Percentiles rank a stretch among this genome's conserved stretches.
Evolutionary conservation across 306 rosid genomes (phyloP).

Genomic region (Trifolium fragiferum): DNA sequence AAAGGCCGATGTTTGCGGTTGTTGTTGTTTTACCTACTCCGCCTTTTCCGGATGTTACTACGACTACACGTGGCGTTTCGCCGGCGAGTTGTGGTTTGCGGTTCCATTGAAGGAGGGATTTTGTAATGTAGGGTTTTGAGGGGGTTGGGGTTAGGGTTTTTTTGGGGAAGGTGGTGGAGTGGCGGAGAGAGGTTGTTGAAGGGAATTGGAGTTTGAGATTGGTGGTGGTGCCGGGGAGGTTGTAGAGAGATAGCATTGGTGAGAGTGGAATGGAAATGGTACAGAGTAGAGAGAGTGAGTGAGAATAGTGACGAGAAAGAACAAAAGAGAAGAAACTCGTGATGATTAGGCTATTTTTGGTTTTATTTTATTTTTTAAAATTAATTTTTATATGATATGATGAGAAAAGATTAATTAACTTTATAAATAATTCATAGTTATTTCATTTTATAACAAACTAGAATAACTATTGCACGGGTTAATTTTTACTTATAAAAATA

Average conservation of each 20-base stretch:
- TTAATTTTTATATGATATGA: too few relatives aligned
- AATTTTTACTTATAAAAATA: too few relatives aligned
- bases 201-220: constrained; percentile 47
- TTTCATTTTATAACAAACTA: too few relatives aligned
- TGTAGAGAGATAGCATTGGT: constrained; percentile 27
- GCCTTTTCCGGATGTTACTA: constrained; percentile 92
- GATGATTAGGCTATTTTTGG: too few relatives aligned
- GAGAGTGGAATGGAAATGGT: background rate
- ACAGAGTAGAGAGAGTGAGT: background rate
- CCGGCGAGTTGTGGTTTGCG: constrained; percentile 92
- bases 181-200: constrained; percentile 25
- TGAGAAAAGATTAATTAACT: too few relatives aligned
- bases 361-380: too few relatives aligned
- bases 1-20: constrained; percentile 92
- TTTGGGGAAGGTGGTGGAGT: constrained; percentile 6
- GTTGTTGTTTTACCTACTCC: constrained; percentile 97
- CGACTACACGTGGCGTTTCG: constrained; percentile 88
- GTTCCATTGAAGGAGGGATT: constrained; percentile 82
- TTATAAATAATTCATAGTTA: too few relatives aligned
- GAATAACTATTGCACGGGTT: too few relatives aligned
- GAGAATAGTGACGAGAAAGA: background rate
- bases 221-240: constrained; percentile 12
- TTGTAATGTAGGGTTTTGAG: constrained; percentile 14
- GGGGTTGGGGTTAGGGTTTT: constrained; percentile 41
- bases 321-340: too few relatives aligned